Base-by-base conservation (phyloP, 2,329 filamentous ascomycete genomes). In the Geosmithia putterillii region DNA sequence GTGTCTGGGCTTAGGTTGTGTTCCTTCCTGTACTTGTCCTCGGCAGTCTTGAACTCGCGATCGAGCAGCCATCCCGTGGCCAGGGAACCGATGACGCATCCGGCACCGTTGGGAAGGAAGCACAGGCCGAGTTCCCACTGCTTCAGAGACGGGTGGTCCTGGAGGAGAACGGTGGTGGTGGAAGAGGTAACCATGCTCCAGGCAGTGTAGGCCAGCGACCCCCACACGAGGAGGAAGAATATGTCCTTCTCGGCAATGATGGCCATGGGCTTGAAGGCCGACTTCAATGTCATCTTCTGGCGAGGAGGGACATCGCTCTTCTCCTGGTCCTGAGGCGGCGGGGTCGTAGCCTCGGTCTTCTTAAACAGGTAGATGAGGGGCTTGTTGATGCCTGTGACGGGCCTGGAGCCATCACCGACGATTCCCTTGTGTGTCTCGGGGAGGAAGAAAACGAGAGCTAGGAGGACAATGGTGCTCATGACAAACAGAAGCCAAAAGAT, bases 181-280 rank as follows among this genome's bases (percentile, higher is more conserved):
- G 64, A 60, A 7, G 18, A 45, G 7, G 62, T 67, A 4, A 71
- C 62, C 67, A 71, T 71, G 18, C 61, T 68, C 65, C 66, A 70
- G 10, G 64, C 57, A 0, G 68, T 59, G 40, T 57, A 57, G 4
- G 54, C 44, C 17, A 57, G 46, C 14, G 57, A 57, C 20, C 65
- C 64, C 45, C 64, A 71, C 5, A 67, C 42, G 2, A 72, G 48
- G 9, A 61, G 62, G n/a, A 63, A 50, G 21, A 66, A 50, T 7
- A 71, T 62, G 39, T 70, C 67, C 43, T 62, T 66, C 28, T 70
- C 62, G 2, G 47, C 37, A 7, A 71, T 50, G 34, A 66, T 58
- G 5, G 46, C 51, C 3, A 71, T 49, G 0, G 67, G 64, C 5
- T 54, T 52, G 2, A 64, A 21, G 19, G 64, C 57, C 1, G 54